These are phyloP conservation scores for Alternaria burnsii DNA, from an alignment of 2,329 filamentous ascomycete species.

Conservation along the genomic window DNA sequence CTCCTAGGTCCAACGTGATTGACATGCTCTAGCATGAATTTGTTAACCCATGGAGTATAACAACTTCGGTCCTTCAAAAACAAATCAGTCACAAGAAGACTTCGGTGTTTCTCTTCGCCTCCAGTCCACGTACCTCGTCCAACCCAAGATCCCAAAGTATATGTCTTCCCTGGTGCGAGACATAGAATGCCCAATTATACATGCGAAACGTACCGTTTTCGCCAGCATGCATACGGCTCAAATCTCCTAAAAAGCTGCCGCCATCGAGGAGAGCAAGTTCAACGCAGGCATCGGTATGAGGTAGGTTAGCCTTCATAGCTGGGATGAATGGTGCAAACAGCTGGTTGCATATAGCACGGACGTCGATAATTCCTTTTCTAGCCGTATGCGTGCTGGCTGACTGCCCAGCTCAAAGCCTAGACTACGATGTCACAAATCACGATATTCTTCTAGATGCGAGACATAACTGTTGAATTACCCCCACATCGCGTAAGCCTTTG, in stretches of 20 bases:
- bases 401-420: neutral
- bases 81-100: slow-evolving; percentile 2
- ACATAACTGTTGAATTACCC: neutral
- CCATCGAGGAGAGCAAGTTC: slow-evolving; percentile 43
- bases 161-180: slow-evolving; percentile 35
- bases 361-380: neutral
- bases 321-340: neutral
- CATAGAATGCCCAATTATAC: slow-evolving; percentile 49
- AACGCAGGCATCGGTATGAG: slow-evolving; percentile 32
- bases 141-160: slow-evolving; percentile 47
- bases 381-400: neutral
- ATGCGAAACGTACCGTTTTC: slow-evolving; percentile 40
- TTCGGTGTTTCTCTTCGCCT: neutral
- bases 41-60: slow-evolving; percentile 47
- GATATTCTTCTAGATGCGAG: neutral
- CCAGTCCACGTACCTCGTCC: slow-evolving; percentile 32
- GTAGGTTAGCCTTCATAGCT: slow-evolving; percentile 4
- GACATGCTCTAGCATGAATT: slow-evolving; percentile 37
- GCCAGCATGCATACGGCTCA: slow-evolving; percentile 40
- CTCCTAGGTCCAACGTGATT: slow-evolving; percentile 41
- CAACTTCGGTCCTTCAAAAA: slow-evolving; percentile 36
- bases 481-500: neutral
- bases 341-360: neutral
- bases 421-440: neutral
- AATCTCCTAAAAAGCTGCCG: slow-evolving; percentile 43